Evolutionary conservation across 495 filamentous ascomycete genomes (phyloP), one percentile per base, ranked within the genome.

Genomic region (Bacidia gigantensis): DNA sequence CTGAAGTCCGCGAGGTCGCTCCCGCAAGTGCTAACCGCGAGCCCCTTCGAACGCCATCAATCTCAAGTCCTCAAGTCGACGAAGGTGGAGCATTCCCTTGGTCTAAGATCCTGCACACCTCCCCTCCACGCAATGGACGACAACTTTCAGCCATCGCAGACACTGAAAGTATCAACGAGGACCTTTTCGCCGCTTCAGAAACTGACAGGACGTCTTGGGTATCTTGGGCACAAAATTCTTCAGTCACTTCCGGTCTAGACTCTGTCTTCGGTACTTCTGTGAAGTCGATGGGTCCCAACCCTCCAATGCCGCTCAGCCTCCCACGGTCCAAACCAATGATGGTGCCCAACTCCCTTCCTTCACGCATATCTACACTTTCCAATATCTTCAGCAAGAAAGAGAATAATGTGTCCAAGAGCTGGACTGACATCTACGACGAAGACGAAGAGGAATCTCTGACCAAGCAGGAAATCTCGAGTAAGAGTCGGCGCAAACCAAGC

Each of bases 371-470:
- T 2, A 78, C 79, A 24, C 77, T 93, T 70, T 80, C 86, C 2
- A 75, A 82, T 56, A 77, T 90, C 20, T 90, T 92, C 62, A 85
- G 85, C 23, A 82, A 79, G 63, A 79, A 84, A 62, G 76, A 76
- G 56, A 77, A 83, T 2, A 69, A 77, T 18, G 84, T 89, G 11
- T 92, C 89, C 24, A 95, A 96, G 79, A 96, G 89, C 73, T 96
- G 89, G 89, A 92, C 87, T 59, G 89, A 96, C 67, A 73, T 96
- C 57, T 96, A 86, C 82, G 89, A 95, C 51, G 89, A 95, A 65
- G 89, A 95, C 49, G 76, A 73, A 24, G 81, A 84, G 57, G 82
- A 92, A 57, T 67, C 69, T 47, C 67, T 75, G 44, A 74, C 76
- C 17, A 77, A 85, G 64, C 71, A 71, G 42, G 74, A 78, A 45